phyloP scores from a whole-genome alignment of 345 rosid genomes.

The Iberis pinnata region DNA sequence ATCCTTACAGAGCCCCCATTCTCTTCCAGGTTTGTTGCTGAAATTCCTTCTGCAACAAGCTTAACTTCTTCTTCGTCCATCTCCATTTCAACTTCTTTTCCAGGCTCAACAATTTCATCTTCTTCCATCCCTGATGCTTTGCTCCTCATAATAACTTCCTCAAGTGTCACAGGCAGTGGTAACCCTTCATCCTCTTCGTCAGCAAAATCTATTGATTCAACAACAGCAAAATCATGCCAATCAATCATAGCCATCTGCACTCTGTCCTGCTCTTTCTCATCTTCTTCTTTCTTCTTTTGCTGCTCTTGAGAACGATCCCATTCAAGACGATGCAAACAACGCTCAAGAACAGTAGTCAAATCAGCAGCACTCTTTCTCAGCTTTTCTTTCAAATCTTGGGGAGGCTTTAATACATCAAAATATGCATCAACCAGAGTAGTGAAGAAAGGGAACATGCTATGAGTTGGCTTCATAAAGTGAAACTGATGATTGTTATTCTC shows the following conservation, averaged over 20 bases:
- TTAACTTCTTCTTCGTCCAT: conserved; percentile 92
- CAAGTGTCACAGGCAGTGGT: conserved; percentile 83
- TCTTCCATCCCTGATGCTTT: conserved; percentile 58
- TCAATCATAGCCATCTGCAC: conserved; percentile 87
- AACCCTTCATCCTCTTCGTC: conserved; percentile 85
- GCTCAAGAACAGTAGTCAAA: conserved; percentile 69
- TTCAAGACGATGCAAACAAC: conserved; percentile 75
- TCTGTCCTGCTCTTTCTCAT: conserved; percentile 82
- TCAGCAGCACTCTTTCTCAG: conserved; percentile 48
- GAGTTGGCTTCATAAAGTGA: conserved; percentile 83
- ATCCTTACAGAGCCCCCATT: conserved; percentile 38
- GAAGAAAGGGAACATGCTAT: conserved; percentile 73
- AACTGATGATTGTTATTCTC: conserved; percentile 73
- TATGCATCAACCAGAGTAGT: conserved; percentile 73
- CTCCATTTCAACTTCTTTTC: conserved; percentile 87
- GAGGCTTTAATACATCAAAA: conserved; percentile 76
- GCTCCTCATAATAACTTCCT: conserved; percentile 77
- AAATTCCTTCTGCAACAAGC: conserved; percentile 87
- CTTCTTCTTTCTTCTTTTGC: conserved; percentile 76
- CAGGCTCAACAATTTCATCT: conserved; percentile 69
- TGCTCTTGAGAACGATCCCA: conserved; percentile 88
- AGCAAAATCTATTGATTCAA: conserved; percentile 75
- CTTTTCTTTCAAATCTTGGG: conserved; percentile 57
- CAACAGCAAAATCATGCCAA: conserved; percentile 91
- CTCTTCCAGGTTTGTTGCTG: conserved; percentile 57